Evolutionary conservation across 495 filamentous ascomycete species (phyloP).

Genomic region (Polyplosphaeria fusca): DNA sequence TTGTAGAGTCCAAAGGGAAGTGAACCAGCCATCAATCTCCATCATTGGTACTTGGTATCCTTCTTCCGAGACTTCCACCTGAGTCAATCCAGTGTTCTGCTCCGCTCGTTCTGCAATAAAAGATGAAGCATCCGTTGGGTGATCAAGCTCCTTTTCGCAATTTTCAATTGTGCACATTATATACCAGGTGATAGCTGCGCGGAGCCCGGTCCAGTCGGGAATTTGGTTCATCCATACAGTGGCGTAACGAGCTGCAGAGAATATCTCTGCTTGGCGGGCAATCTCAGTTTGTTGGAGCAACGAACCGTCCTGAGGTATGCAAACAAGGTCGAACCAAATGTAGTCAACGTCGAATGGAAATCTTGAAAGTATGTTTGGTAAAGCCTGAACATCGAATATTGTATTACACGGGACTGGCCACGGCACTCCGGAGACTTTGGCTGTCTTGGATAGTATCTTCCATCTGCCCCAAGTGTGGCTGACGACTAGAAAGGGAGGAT

Average conservation of each 20-base stretch:
- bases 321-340: background rate
- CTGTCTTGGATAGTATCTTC: background rate
- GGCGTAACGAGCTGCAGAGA: background rate
- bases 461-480: background rate
- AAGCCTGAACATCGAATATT: background rate
- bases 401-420: background rate
- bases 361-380: background rate
- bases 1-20: background rate
- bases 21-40: background rate
- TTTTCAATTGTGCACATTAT: too few species aligned
- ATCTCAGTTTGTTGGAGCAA: background rate
- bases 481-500: background rate
- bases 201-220: background rate
- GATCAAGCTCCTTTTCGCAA: too few species aligned
- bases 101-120: background rate
- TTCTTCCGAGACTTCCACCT: background rate
- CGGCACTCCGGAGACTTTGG: background rate
- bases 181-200: background rate
- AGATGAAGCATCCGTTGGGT: background rate
- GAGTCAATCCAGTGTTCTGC: background rate
- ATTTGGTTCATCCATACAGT: background rate
- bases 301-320: background rate
- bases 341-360: background rate
- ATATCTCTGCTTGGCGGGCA: background rate
- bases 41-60: background rate